Base-by-base conservation (phyloP, 768 basidiomycete genomes). In the Lentinula aciculospora region DNA sequence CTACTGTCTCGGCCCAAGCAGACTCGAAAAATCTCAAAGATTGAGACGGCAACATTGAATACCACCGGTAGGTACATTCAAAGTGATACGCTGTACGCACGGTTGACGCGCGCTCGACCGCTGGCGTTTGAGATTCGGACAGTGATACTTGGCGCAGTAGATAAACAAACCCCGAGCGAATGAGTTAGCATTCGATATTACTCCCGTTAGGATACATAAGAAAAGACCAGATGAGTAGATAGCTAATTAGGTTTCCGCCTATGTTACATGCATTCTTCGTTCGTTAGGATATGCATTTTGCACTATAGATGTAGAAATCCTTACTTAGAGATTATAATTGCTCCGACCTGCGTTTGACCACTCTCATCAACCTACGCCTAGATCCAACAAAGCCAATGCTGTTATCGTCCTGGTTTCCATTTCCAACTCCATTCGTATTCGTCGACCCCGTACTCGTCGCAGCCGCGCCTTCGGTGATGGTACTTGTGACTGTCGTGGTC, bases 1-100 rank as follows among this genome's bases (percentile, higher is more conserved):
- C 1, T 74, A 69, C 53, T 48, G 25, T 36, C 73, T 66, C 0
- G 66, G 64, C 29, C 3, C 12, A 8, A 27, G n/a, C 31, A 27
- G 13, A 9, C 19, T 8, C n/a, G 44, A 46, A 9, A 15, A 36
- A 7, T 32, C 4, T 27, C n/a, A n/a, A n/a, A n/a, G n/a, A n/a
- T n/a, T n/a, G n/a, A n/a, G n/a, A n/a, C n/a, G n/a, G n/a, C n/a
- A n/a, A n/a, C n/a, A n/a, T n/a, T n/a, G n/a, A n/a, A n/a, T n/a
- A n/a, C n/a, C n/a, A n/a, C n/a, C n/a, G n/a, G n/a, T n/a, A n/a
- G n/a, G n/a, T n/a, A n/a, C n/a, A n/a, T n/a, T n/a, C n/a, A n/a
- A n/a, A n/a, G n/a, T n/a, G n/a, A n/a, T n/a, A n/a, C n/a, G n/a
- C n/a, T n/a, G n/a, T n/a, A n/a, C n/a, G n/a, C n/a, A n/a, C n/a